phyloP scores from a whole-genome alignment of 371 early-diverging fungal species.

The Entomophthora muscae region DNA sequence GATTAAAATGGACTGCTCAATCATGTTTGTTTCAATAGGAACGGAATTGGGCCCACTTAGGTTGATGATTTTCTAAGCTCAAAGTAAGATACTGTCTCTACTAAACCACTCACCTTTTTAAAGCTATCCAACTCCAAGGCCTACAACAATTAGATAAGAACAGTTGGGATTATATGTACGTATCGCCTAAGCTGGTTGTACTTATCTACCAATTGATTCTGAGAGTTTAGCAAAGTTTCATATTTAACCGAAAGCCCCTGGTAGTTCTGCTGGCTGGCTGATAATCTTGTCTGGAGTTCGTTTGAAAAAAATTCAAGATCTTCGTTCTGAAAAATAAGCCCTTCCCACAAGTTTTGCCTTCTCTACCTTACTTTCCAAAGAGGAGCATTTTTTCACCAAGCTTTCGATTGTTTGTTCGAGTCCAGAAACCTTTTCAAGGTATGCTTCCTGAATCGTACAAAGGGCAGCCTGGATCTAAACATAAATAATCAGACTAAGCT shows the following conservation, averaged over 20 bases:
- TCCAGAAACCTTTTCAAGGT: not conserved
- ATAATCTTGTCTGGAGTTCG: not conserved
- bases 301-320: not conserved
- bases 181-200: not conserved
- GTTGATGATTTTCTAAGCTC: not conserved
- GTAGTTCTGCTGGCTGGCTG: not conserved
- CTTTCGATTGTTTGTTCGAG: not conserved
- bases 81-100: not conserved
- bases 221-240: not conserved
- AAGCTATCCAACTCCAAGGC: not conserved
- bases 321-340: not conserved
- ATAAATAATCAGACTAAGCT: not conserved
- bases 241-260: not conserved
- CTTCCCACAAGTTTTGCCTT: not conserved
- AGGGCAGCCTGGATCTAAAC: not conserved
- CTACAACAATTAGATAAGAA: not conserved
- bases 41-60: not conserved
- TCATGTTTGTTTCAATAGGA: not conserved
- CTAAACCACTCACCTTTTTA: not conserved
- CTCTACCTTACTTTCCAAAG: not conserved
- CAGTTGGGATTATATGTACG: not conserved
- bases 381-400: not conserved
- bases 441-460: not conserved
- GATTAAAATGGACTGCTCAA: not conserved
- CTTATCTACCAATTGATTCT: not conserved